Conservation (phyloP, 2,329 filamentous ascomycete species). For the Rhinocladiella mackenziei region DNA sequence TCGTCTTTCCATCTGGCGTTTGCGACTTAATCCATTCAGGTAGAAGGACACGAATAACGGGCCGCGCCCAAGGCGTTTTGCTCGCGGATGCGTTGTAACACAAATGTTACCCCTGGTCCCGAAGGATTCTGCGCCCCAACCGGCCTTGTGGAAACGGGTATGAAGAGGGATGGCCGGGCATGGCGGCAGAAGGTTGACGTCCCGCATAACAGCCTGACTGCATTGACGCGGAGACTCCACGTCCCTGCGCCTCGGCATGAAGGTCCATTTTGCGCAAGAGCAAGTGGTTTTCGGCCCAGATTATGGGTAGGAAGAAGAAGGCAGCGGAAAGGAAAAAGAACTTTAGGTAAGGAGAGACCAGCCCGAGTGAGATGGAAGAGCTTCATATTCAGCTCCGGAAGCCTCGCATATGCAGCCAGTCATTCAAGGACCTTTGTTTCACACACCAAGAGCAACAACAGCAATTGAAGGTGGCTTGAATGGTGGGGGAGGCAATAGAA, state of each 20-base stretch:
- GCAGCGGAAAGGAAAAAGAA: no score
- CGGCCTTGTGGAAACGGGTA: constrained; percentile 6
- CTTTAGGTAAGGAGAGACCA: no score
- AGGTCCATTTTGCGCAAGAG: neutral
- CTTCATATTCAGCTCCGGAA: neutral
- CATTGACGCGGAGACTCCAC: neutral
- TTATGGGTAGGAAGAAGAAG: neutral
- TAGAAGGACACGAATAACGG: constrained; percentile 3
- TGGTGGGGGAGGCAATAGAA: no score
- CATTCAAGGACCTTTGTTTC: no score
- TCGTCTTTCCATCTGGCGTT: constrained; percentile 10
- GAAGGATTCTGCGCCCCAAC: constrained; percentile 10
- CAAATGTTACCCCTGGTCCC: constrained; percentile 1
- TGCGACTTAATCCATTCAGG: constrained; percentile 9
- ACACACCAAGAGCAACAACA: no score
- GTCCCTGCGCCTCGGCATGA: neutral
- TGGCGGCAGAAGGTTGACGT: no score
- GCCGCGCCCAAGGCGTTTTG: constrained; percentile 5
- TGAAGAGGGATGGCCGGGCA: neutral
- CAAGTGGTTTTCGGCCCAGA: neutral
- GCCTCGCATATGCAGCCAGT: no score
- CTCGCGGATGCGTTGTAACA: constrained; percentile 5
- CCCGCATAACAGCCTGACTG: neutral
- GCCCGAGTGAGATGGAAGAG: neutral
- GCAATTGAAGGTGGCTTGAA: no score